These are phyloP conservation scores for Urochloa ruziziensis DNA, from an alignment of 176 grass and related monocot species.

Conservation along the genomic window DNA sequence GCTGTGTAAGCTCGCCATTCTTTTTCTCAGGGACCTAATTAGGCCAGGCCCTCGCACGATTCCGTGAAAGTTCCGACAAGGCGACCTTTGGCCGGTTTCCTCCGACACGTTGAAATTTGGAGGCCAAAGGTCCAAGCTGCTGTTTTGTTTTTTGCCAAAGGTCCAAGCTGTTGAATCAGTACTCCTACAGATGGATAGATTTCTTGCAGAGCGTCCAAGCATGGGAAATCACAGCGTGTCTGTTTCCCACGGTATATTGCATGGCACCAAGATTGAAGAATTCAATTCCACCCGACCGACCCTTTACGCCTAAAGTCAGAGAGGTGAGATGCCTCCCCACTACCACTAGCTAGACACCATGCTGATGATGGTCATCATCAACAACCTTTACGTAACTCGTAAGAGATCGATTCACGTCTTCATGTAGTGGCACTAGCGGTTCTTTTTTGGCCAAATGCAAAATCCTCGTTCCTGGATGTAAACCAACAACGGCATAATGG, in stretches of 20 bases:
- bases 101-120: slow-evolving; percentile 25
- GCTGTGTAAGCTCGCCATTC: background rate
- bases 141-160: background rate
- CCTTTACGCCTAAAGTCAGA: background rate
- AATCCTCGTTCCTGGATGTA: background rate
- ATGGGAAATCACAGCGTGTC: background rate
- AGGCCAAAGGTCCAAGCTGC: background rate
- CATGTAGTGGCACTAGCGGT: background rate
- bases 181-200: background rate
- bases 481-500: background rate
- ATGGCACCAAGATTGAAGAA: background rate
- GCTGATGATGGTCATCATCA: background rate
- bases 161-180: background rate
- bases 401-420: background rate
- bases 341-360: background rate
- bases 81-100: background rate
- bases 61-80: slow-evolving; percentile 43
- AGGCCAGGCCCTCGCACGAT: background rate
- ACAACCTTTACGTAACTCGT: background rate
- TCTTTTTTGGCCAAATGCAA: background rate
- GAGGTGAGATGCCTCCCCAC: background rate
- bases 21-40: background rate
- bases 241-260: background rate
- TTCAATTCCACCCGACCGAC: background rate
- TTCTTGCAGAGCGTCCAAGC: slow-evolving; percentile 1